Conservation (phyloP, 257 asterid species). For the Solanum virginianum region DNA sequence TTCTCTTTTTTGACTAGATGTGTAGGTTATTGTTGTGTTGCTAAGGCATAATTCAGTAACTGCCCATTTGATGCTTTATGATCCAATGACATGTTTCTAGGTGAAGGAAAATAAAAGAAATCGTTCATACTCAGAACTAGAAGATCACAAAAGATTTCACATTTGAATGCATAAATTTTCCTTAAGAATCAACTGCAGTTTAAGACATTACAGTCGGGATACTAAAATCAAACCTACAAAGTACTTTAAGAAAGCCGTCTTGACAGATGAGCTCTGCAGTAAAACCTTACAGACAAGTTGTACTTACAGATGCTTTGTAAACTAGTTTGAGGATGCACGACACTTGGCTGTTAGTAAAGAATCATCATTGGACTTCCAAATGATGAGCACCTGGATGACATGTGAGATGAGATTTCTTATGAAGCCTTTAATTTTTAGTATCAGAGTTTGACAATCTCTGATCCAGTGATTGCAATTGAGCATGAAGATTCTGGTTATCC, state of each 20-base stretch:
- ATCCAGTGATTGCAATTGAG: conserved; percentile 57
- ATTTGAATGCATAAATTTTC: neutral
- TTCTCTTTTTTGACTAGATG: neutral
- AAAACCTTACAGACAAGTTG: neutral
- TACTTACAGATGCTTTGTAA: neutral
- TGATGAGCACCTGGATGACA: neutral
- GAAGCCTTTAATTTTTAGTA: conserved; percentile 35
- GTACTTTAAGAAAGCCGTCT: neutral
- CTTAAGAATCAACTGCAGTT: neutral
- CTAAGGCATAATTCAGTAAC: neutral
- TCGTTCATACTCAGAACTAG: neutral
- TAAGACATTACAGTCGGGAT: neutral
- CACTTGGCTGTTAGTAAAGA: neutral
- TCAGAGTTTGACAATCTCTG: conserved; percentile 43
- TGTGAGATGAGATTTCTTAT: conserved; percentile 6
- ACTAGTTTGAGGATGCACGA: neutral
- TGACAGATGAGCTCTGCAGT: neutral
- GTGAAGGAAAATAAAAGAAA: neutral
- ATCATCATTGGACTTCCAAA: neutral
- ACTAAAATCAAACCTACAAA: neutral
- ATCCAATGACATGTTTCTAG: neutral
- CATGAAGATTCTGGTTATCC: conserved; percentile 66
- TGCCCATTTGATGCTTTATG: neutral
- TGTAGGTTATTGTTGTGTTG: conserved; percentile 5
- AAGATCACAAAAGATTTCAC: neutral